Evolutionary conservation across 768 basidiomycete species (phyloP).

Genomic region (Hortiboletus flavorubellus): DNA sequence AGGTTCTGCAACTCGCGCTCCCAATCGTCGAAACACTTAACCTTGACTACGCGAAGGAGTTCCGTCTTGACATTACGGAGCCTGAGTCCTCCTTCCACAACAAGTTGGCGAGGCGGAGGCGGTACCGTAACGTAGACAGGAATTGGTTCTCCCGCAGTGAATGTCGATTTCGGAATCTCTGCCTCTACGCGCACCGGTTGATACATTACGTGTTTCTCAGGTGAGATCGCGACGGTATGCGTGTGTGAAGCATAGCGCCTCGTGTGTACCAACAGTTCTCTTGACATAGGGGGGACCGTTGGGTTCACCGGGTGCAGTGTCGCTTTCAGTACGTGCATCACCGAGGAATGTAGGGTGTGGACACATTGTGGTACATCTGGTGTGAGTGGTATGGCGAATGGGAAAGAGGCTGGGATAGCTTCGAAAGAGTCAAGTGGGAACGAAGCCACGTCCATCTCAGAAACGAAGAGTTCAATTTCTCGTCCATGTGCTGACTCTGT

Average conservation of each 20-base stretch:
- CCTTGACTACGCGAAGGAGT: constrained; percentile 63
- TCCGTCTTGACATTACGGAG: constrained; percentile 81
- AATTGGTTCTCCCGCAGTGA: constrained; percentile 68
- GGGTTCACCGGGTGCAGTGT: constrained; percentile 53
- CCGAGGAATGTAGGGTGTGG: constrained; percentile 68
- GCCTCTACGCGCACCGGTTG: constrained; percentile 67
- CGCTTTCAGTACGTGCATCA: constrained; percentile 69
- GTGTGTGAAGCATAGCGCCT: constrained; percentile 70
- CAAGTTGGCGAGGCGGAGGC: constrained; percentile 62
- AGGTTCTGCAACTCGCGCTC: constrained; percentile 34
- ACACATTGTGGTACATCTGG: constrained; percentile 82
- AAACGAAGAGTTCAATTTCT: constrained; percentile 63
- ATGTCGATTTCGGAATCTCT: constrained; percentile 69
- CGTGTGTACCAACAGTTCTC: constrained; percentile 65
- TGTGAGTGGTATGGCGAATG: constrained; percentile 80
- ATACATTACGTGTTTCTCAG: constrained; percentile 54
- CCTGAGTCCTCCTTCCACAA: constrained; percentile 66
- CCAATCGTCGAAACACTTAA: constrained; percentile 42
- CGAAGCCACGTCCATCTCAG: constrained; percentile 55
- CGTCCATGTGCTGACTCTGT: constrained; percentile 59
- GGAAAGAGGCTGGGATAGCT: constrained; percentile 56
- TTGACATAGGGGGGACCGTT: constrained; percentile 40
- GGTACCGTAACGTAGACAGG: constrained; percentile 81
- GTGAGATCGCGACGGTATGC: constrained; percentile 51
- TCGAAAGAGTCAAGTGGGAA: constrained; percentile 35